Evolutionary conservation across 257 asterid genomes (phyloP), one percentile per base, ranked within the genome.

Genomic region (Nyctanthes arbortristis): DNA sequence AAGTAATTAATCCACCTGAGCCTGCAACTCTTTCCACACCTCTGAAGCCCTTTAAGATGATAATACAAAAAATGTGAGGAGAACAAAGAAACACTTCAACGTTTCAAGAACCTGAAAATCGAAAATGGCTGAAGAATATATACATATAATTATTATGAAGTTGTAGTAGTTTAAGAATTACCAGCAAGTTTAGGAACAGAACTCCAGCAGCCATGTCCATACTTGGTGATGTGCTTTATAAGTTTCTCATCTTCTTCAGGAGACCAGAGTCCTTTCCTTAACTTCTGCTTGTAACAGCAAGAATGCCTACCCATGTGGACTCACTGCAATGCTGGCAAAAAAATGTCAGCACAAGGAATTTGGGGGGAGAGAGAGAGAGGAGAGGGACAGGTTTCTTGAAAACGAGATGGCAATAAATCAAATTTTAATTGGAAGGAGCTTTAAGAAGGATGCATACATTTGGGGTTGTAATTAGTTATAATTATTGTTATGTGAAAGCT

Each of bases 211-310:
- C 98, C 98, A 57, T 90, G 97, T 61, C 98, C 98, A 70, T 68
- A 82, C 54, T 82, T 88, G 28, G 93, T 81, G 33, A 90, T 90
- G 81, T 93, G 97, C 31, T 87, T 84, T 7, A 87, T 81, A 39
- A 92, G 97, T n/a, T 92, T 90, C 63, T 90, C 98, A 79, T 92
- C 98, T 88, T 92, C 98, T 29, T 92, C 97, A 2, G 98, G 98
- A 7, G 98, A 92, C 98, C 98, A 92, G 28, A 92, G 93, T 20
- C 98, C 98, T 84, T 93, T 93, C 69, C 98, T 81, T 39, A 90
- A 30, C 81, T 87, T 90, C 89, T 90, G 97, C 72, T 93, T 90
- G 73, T 80, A 89, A 54, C 96, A 92, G 71, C 98, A 89, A 79
- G 96, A 89, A 76, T 92, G 98, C 84, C 96, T 88, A 40, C 96